phyloP scores from a whole-genome alignment of 257 asterid species.

The Coffea eugenioides region DNA sequence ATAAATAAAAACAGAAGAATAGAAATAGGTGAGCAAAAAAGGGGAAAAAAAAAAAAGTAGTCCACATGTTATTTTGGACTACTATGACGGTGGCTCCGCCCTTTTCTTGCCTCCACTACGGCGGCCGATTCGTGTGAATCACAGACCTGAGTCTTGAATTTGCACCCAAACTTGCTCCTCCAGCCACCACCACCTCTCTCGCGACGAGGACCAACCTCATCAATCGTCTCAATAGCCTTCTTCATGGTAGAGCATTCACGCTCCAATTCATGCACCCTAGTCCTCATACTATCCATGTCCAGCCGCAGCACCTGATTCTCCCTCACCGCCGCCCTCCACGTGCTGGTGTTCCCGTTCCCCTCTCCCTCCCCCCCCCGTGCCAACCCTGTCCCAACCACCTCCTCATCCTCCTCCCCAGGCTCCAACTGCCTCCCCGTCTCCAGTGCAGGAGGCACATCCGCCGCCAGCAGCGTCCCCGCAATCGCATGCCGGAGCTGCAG shows the following conservation, averaged over 20 bases:
- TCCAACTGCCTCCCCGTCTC: conserved; percentile 25
- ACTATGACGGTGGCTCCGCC: conserved; percentile 48
- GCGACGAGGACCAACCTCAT: conserved; percentile 37
- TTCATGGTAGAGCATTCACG: conserved; percentile 83
- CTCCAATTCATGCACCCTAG: conserved; percentile 84
- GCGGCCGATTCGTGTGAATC: conserved; percentile 83
- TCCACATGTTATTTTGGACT: not conserved
- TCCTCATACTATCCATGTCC: conserved; percentile 84
- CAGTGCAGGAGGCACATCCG: conserved; percentile 33
- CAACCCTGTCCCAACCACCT: conserved; percentile 14
- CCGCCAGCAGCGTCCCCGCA: conserved; percentile 62
- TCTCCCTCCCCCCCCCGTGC: conserved; percentile 21
- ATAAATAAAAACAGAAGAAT: conserved; percentile 5
- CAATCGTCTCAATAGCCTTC: conserved; percentile 66
- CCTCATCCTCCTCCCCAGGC: conserved; percentile 25
- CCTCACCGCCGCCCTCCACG: conserved; percentile 79
- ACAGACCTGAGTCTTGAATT: conserved; percentile 87
- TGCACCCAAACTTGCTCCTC: conserved; percentile 79
- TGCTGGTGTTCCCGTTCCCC: conserved; percentile 27
- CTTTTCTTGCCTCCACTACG: conserved; percentile 51
- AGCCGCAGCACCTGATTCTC: conserved; percentile 78
- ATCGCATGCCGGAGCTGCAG: conserved; percentile 98
- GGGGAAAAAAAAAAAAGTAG: not conserved
- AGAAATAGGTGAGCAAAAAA: not conserved
- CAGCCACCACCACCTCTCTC: conserved; percentile 48